Base-by-base conservation (phyloP, 768 basidiomycete genomes). In the Tylopilus sp. region DNA sequence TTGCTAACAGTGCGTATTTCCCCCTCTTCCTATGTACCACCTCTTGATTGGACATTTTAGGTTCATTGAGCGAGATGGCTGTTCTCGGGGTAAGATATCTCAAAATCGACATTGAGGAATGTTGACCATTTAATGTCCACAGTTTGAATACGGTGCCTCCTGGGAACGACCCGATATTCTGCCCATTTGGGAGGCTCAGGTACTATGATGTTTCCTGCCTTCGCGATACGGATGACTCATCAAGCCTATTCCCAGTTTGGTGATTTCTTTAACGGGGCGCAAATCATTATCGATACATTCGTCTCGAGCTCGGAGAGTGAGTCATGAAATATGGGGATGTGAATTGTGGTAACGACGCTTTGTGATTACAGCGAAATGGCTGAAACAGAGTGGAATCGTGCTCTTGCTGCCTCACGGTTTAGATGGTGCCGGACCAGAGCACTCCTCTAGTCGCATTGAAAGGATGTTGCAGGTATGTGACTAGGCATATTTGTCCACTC, bases 161-260 rank as follows among this genome's bases (percentile, higher is more conserved):
- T 94, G 91, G 91, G 91, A 93, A 67, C 73, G 82, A 21, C 93
- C 92, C 0, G 79, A 82, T 56, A 66, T 94, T 20, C 71, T 95
- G 47, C 82, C 89, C 0, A 90, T 95, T 31, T 95, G 93, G 92
- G 93, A 97, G 66, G 91, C 91, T 1, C 93, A 95, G 75, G 86
- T 83, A 55, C 23, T 70, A 20, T 22, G 18, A 10, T 21, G 1
- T 18, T 33, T 22, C 49, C 35, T 2, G 11, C 28, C 17, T 10
- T 46, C 35, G n/a, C 21, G 38, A 20, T 38, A 17, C 18, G 38
- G n/a, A 26, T 23, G 20, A 35, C 18, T 30, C 48, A 55, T 31
- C 3, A 1, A 17, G 9, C 6, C 44, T 31, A 39, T 23, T 20
- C 4, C n/a, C 56, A 88, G 82, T 94, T 94, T 57, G 92, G 92